Evolutionary conservation across 2,329 filamentous ascomycete genomes (phyloP).

Genomic region (Pestalotiopsis sp.): DNA sequence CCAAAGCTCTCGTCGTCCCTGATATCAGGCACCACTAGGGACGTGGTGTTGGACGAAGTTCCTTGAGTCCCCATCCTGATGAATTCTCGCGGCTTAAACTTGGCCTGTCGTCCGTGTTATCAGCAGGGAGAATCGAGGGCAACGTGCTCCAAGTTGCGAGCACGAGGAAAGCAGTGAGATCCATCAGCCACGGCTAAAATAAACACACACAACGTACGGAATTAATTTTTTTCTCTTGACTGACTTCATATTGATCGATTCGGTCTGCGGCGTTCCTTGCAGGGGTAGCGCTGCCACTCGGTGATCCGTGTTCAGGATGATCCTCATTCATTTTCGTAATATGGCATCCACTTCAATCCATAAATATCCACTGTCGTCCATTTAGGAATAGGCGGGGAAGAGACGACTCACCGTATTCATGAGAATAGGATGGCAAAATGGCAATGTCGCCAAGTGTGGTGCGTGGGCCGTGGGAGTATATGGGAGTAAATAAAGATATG

Average conservation of each 20-base stretch:
- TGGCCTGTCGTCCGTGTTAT: neutral
- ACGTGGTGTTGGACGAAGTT: neutral
- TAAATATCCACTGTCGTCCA: neutral
- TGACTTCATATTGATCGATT: slow-evolving; percentile 2
- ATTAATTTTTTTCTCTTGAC: neutral
- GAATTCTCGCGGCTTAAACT: neutral
- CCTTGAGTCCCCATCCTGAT: neutral
- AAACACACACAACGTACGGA: neutral
- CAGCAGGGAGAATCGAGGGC: neutral
- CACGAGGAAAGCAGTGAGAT: neutral
- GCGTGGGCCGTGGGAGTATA: neutral
- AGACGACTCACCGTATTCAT: neutral
- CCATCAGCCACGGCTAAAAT: neutral
- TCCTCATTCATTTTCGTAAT: slow-evolving; percentile 6
- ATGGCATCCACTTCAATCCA: neutral
- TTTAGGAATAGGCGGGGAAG: neutral
- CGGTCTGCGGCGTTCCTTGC: neutral
- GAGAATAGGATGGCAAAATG: neutral
- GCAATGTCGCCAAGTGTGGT: neutral
- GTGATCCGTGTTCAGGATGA: slow-evolving; percentile 4
- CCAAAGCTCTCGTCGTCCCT: slow-evolving; percentile 1
- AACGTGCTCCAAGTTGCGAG: neutral
- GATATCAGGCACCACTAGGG: neutral
- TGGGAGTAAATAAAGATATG: neutral
- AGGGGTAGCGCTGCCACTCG: slow-evolving; percentile 1